Conservation (phyloP, 2,329 filamentous ascomycete species). For the Colletotrichum spaethianum region DNA sequence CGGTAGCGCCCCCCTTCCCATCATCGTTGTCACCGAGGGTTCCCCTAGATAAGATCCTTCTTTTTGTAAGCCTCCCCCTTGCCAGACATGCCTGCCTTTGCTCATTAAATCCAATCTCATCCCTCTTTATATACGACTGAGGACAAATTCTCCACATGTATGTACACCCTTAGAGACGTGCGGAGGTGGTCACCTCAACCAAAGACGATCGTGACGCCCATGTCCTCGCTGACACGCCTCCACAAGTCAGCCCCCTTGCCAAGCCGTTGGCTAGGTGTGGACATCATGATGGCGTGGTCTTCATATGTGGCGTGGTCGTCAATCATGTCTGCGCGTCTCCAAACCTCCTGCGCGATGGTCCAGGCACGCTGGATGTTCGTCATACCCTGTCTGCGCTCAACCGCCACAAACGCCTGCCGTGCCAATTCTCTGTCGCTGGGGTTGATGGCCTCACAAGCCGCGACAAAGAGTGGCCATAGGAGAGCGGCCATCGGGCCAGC, state of each 20-base stretch:
- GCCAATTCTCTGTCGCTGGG: slow-evolving; percentile 66
- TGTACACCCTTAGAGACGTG: neutral
- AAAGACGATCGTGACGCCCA: slow-evolving; percentile 73
- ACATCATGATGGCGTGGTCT: slow-evolving; percentile 15
- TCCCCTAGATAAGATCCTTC: neutral
- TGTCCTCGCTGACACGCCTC: slow-evolving; percentile 70
- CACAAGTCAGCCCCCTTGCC: slow-evolving; percentile 60
- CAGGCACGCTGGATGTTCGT: slow-evolving; percentile 74
- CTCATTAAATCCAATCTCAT: slow-evolving; percentile 20
- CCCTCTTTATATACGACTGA: neutral
- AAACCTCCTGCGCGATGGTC: slow-evolving; percentile 73
- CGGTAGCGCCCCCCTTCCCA: slow-evolving; percentile 14
- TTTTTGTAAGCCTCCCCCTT: slow-evolving; percentile 33
- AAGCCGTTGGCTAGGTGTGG: slow-evolving; percentile 35
- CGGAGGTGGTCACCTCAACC: slow-evolving; percentile 57
- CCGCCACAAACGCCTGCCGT: slow-evolving; percentile 64
- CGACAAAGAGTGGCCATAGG: slow-evolving; percentile 76
- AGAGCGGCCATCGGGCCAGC: slow-evolving; percentile 74
- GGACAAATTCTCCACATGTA: neutral
- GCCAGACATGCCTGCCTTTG: neutral
- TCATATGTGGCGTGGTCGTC: slow-evolving; percentile 43
- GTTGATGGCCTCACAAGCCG: slow-evolving; percentile 70
- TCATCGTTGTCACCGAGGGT: neutral
- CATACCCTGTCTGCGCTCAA: slow-evolving; percentile 74
- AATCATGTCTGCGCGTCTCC: slow-evolving; percentile 65